phyloP scores from a whole-genome alignment of 495 filamentous ascomycete genomes.

The Elasticomyces elasticus region DNA sequence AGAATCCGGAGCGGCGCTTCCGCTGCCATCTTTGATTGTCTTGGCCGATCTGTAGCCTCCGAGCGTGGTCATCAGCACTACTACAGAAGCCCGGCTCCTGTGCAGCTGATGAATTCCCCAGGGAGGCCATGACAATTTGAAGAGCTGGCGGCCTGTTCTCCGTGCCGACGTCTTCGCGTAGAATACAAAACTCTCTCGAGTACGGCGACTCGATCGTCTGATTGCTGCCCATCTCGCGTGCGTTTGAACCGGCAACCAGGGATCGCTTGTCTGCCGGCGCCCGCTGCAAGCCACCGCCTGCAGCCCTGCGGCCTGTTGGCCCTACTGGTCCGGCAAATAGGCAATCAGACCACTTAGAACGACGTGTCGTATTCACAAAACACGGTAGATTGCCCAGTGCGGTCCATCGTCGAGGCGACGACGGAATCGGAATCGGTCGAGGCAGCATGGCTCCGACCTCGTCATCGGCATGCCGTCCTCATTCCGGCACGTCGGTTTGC shows the following conservation, averaged over 20 bases:
- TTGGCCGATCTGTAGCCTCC: neutral
- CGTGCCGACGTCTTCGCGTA: no score
- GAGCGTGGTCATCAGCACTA: constrained; percentile 2
- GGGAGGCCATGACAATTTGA: no score
- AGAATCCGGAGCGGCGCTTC: constrained; percentile 1
- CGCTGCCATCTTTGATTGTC: constrained; percentile 1
- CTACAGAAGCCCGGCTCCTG: no score
- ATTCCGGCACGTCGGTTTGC: neutral
- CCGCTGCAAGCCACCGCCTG: neutral
- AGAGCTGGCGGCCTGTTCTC: no score
- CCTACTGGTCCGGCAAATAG: neutral
- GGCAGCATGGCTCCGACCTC: neutral
- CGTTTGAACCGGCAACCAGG: neutral
- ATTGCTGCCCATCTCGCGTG: neutral
- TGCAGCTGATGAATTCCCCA: no score
- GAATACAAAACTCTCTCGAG: no score
- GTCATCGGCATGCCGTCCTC: neutral
- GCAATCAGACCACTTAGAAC: neutral
- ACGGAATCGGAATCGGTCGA: neutral
- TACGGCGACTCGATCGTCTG: neutral
- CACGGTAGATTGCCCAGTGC: neutral
- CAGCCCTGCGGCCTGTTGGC: no score
- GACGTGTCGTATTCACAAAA: neutral
- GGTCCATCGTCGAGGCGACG: neutral
- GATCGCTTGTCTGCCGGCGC: neutral